Conservation (phyloP, 139 green algal species). For the Diplosphaera chodatii region DNA sequence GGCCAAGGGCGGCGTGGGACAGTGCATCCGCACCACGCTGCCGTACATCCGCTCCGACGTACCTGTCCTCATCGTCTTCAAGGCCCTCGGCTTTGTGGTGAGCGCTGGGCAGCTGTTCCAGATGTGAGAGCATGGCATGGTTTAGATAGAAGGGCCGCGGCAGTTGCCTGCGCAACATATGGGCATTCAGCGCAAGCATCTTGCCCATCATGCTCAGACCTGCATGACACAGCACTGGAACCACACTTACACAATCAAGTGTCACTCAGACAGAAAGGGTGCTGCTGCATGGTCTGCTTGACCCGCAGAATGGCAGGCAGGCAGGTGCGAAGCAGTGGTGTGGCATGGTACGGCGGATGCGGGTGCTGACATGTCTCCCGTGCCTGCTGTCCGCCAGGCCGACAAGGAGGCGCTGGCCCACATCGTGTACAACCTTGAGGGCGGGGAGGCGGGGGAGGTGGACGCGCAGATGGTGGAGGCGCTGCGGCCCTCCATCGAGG, state of each 20-base stretch:
- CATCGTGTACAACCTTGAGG: constrained; percentile 82
- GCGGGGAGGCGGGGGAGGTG: constrained; percentile 90
- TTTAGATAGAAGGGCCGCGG: too few relatives aligned
- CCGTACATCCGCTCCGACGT: constrained; percentile 81
- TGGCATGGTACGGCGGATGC: too few relatives aligned
- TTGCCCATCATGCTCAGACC: too few relatives aligned
- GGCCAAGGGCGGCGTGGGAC: constrained; percentile 33
- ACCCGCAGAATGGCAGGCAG: too few relatives aligned
- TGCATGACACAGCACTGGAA: too few relatives aligned
- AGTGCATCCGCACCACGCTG: constrained; percentile 53
- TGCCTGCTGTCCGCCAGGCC: constrained; percentile 32
- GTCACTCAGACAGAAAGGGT: too few relatives aligned
- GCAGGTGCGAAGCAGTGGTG: too few relatives aligned
- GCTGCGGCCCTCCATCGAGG: constrained; percentile 88
- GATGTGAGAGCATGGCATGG: not conserved
- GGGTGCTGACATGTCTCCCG: too few relatives aligned
- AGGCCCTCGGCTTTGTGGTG: constrained; percentile 76
- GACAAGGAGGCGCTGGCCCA: constrained; percentile 86
- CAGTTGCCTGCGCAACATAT: too few relatives aligned
- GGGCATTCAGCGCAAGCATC: too few relatives aligned
- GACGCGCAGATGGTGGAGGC: constrained; percentile 92
- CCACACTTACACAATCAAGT: too few relatives aligned
- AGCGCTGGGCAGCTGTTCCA: constrained; percentile 7
- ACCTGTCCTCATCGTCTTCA: constrained; percentile 85
- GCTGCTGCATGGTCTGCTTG: too few relatives aligned